phyloP scores from a whole-genome alignment of 2,329 filamentous ascomycete genomes.

The Nigrospora sphaerica region DNA sequence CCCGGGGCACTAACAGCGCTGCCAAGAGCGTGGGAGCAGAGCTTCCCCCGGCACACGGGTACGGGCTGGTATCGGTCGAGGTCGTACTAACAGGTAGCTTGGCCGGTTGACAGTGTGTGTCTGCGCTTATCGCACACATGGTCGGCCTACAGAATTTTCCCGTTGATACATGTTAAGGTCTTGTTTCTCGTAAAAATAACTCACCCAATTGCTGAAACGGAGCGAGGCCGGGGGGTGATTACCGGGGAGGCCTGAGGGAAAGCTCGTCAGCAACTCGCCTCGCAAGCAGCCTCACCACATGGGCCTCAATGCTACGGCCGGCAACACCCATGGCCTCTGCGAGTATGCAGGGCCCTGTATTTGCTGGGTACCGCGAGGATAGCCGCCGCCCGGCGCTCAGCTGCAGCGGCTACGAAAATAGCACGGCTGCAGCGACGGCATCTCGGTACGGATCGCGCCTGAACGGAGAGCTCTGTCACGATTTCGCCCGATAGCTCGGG shows the following conservation, averaged over 20 bases:
- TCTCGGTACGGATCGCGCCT: neutral
- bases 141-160: neutral
- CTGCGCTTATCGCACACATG: neutral
- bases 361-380: neutral
- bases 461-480: neutral
- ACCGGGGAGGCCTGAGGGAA: neutral
- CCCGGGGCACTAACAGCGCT: too few species aligned
- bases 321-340: too few species aligned
- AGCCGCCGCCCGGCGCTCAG: neutral
- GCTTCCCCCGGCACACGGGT: too few species aligned
- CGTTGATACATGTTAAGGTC: neutral
- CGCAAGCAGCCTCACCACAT: neutral
- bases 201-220: neutral
- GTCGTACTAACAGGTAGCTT: slow-evolving; percentile 1
- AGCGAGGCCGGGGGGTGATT: neutral
- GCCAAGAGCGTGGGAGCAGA: too few species aligned
- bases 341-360: neutral
- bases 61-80: neutral
- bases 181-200: slow-evolving; percentile 1
- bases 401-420: neutral
- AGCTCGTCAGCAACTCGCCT: neutral
- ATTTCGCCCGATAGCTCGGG: slow-evolving; percentile 1
- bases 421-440: slow-evolving; percentile 1
- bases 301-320: neutral
- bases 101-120: neutral